A percentile compares a stretch with the other conserved stretches of the same genome.
Conservation (phyloP, 441 rosid species). For the Gossypium gossypioides region DNA sequence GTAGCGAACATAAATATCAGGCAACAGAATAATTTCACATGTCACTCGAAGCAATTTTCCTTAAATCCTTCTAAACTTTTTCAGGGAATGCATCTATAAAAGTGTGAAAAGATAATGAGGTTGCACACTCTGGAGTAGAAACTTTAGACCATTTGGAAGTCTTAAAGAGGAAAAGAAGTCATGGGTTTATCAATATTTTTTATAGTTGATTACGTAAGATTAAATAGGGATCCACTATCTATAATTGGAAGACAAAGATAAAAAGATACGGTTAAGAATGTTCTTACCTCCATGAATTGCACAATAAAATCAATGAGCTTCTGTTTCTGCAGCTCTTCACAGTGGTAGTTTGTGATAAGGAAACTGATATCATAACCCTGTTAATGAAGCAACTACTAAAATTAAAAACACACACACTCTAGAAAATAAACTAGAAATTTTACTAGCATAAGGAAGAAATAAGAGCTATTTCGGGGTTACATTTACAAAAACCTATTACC, state of each 20-base stretch:
- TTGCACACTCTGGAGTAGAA: not conserved
- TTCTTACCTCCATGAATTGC: constrained; percentile 94
- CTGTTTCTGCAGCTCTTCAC: constrained; percentile 93
- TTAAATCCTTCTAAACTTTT: not conserved
- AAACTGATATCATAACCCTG: constrained; percentile 97
- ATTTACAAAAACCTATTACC: not conserved
- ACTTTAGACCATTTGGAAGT: not conserved
- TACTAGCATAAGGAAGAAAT: not conserved
- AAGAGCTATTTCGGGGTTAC: not conserved
- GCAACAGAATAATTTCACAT: not conserved
- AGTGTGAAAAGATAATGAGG: not conserved
- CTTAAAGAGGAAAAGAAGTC: not conserved
- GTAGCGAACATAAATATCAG: not conserved
- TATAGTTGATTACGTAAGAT: not conserved
- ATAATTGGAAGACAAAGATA: not conserved
- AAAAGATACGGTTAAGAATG: constrained; percentile 11
- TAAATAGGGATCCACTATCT: not conserved
- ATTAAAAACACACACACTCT: not conserved
- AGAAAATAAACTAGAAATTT: not conserved
- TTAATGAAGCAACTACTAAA: constrained; percentile 11
- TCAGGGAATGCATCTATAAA: not conserved
- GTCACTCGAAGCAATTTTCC: not conserved
- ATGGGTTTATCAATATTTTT: not conserved
- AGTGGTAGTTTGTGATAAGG: constrained; percentile 90
- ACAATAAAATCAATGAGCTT: constrained; percentile 87